Evolutionary conservation across 2,329 filamentous ascomycete species (phyloP).

Genomic region (Furcasterigmium sp.): DNA sequence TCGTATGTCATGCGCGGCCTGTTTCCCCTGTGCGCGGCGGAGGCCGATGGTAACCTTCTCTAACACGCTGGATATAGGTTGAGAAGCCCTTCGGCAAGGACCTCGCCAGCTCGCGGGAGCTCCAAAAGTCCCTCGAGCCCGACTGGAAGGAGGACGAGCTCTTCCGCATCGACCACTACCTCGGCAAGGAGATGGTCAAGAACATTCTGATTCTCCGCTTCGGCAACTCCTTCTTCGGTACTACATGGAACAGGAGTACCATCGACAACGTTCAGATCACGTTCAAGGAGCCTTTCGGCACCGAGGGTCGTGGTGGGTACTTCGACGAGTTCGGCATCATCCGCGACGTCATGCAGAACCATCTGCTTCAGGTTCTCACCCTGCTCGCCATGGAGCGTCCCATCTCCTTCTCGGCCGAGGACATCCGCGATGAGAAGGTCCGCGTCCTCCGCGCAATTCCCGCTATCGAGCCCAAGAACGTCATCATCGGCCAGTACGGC

Average conservation of each 20-base stretch:
- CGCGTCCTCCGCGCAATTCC: conserved; percentile 91
- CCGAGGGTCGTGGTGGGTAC: conserved; percentile 94
- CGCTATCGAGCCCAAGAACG: conserved; percentile 96
- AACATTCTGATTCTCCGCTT: conserved; percentile 98
- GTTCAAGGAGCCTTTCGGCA: conserved; percentile 99
- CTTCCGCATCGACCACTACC: conserved; percentile 98
- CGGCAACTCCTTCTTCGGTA: conserved; percentile 97
- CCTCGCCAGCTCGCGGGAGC: conserved; percentile 84
- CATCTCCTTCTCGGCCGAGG: conserved; percentile 96
- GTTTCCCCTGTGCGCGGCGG: too few species aligned
- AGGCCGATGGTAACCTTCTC: too few species aligned
- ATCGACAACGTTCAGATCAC: conserved; percentile 99
- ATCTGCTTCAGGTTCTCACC: conserved; percentile 92
- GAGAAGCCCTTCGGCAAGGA: conserved; percentile 99
- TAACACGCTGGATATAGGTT: conserved; percentile 50
- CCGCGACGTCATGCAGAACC: conserved; percentile 99
- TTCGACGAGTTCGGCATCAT: conserved; percentile 99
- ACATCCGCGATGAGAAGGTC: conserved; percentile 98
- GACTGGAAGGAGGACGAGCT: conserved; percentile 99
- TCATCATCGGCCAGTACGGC: conserved; percentile 98
- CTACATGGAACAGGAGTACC: conserved; percentile 98
- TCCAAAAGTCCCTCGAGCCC: conserved; percentile 90
- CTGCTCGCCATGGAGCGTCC: conserved; percentile 97
- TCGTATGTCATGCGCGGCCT: conserved; percentile 54
- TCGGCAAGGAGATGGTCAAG: conserved; percentile 99